Evolutionary conservation across 805 yeast genomes (phyloP).

Genomic region (Yarrowia deformans): DNA sequence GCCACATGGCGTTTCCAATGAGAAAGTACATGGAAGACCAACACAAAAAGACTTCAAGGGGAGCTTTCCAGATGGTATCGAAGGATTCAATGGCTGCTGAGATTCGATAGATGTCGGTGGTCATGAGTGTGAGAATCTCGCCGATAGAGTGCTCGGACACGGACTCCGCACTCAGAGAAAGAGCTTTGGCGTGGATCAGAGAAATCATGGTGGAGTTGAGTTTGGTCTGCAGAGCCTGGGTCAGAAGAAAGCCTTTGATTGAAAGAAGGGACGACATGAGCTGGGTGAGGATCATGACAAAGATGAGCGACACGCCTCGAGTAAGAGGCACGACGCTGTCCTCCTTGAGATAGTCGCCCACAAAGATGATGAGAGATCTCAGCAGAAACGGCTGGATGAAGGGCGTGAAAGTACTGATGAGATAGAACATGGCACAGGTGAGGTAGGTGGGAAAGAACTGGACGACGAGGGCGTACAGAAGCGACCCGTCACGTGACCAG

Average conservation of each 20-base stretch:
- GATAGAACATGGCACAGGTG: conserved; percentile 56
- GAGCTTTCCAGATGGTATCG: conserved; percentile 89
- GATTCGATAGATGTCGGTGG: conserved; percentile 88
- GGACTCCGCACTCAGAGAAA: conserved; percentile 71
- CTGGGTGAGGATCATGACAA: conserved; percentile 76
- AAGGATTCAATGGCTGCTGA: conserved; percentile 83
- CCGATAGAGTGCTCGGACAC: conserved; percentile 77
- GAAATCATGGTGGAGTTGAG: conserved; percentile 63
- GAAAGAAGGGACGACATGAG: conserved; percentile 73
- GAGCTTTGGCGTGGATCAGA: conserved; percentile 73
- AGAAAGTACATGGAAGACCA: conserved; percentile 72
- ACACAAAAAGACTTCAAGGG: conserved; percentile 84
- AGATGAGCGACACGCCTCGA: conserved; percentile 76
- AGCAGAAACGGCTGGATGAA: conserved; percentile 56
- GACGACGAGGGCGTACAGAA: conserved; percentile 45
- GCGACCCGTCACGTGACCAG: conserved; percentile 31
- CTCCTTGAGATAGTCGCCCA: conserved; percentile 55
- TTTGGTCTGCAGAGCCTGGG: conserved; percentile 78
- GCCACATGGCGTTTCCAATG: conserved; percentile 89
- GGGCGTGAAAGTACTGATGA: conserved; percentile 54
- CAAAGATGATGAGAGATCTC: conserved; percentile 55
- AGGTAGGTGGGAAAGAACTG: conserved; percentile 55
- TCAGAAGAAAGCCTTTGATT: conserved; percentile 79
- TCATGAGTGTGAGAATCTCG: conserved; percentile 92
- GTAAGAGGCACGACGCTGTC: conserved; percentile 61